Evolutionary conservation across 148 eudicot genomes (phyloP).

Genomic region (Simmondsia chinensis): DNA sequence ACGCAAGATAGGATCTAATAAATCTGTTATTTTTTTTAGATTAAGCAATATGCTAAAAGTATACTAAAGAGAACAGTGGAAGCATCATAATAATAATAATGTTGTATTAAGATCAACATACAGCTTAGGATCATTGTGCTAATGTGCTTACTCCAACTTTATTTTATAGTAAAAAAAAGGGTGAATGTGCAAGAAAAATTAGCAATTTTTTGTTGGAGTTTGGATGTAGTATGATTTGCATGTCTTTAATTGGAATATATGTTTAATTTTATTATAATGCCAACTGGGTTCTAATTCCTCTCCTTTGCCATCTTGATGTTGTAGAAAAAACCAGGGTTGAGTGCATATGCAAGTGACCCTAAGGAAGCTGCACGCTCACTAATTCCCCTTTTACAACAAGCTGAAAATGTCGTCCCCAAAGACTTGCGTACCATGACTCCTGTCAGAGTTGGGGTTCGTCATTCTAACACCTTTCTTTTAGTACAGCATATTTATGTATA

Average conservation of each 20-base stretch:
- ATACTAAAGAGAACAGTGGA: no score
- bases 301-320: slow-evolving; percentile 1
- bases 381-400: slow-evolving; percentile 49
- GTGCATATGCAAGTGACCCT: slow-evolving; percentile 72
- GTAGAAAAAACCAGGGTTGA: slow-evolving; percentile 85
- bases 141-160: no score
- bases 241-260: neutral
- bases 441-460: slow-evolving; percentile 88
- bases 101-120: no score
- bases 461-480: neutral
- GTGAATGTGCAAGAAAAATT: no score
- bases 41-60: no score
- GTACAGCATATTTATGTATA: no score
- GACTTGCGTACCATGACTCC: slow-evolving; percentile 64
- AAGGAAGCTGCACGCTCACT: slow-evolving; percentile 77
- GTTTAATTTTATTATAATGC: neutral
- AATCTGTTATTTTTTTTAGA: no score
- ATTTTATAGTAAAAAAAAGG: no score
- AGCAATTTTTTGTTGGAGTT: neutral
- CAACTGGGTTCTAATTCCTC: neutral
- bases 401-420: slow-evolving; percentile 62
- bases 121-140: no score
- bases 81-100: no score
- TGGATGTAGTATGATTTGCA: neutral
- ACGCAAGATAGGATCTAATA: no score